Conservation (phyloP, 176 grass and related monocot genomes). For the Eragrostis nindensis region DNA sequence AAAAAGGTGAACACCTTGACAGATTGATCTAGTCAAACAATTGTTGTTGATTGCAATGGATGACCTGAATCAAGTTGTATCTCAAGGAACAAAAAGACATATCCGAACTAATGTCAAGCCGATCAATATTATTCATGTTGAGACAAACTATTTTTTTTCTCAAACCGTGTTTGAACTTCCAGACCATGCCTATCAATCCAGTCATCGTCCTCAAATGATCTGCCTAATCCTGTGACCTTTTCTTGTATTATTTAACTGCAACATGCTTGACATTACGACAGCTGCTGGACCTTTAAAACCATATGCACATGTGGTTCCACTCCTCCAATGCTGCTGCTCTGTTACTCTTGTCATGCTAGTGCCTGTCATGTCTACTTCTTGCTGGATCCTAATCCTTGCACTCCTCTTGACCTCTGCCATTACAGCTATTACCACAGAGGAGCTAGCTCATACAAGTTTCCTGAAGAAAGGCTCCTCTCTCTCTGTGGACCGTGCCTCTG, state of each 20-base stretch:
- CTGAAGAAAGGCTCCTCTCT: conserved; percentile 27
- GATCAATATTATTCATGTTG: not conserved
- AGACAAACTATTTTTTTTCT: not conserved
- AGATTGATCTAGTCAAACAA: conserved; percentile 8
- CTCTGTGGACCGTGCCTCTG: conserved; percentile 12
- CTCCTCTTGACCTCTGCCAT: not conserved
- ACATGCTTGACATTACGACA: not conserved
- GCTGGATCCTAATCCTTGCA: conserved; percentile 5
- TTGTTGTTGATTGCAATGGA: not conserved
- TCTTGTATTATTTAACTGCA: not conserved
- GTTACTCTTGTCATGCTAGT: not conserved
- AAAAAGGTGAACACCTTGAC: not conserved
- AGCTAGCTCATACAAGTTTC: conserved; percentile 22
- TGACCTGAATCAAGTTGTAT: not conserved
- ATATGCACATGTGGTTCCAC: not conserved
- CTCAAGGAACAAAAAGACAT: not conserved
- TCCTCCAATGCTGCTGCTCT: not conserved
- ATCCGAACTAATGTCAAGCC: not conserved
- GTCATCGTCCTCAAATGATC: not conserved
- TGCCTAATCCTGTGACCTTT: not conserved
- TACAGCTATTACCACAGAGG: not conserved
- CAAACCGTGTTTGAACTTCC: not conserved
- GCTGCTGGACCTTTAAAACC: not conserved
- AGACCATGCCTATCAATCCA: not conserved
- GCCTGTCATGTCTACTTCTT: conserved; percentile 1